A percentile compares a stretch with the other conserved stretches of the same genome.
phyloP scores from a whole-genome alignment of 768 basidiomycete species.

The Mrakia frigida region DNA sequence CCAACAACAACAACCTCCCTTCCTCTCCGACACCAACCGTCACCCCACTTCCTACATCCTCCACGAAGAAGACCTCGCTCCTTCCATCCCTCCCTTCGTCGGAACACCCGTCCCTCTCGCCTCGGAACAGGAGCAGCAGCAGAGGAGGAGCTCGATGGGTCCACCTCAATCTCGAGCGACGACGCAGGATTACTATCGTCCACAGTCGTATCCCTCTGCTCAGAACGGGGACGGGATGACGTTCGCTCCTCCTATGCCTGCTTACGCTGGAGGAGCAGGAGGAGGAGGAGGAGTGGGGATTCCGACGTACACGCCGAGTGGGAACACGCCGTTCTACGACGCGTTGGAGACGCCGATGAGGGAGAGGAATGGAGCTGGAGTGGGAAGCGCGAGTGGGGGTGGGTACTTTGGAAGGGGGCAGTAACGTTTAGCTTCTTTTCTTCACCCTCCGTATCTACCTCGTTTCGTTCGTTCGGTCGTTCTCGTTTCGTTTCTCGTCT shows the following conservation, averaged over 20 bases:
- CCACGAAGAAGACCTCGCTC: neutral
- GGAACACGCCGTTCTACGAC: no score
- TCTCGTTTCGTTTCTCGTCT: no score
- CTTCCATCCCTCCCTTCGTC: constrained; percentile 4
- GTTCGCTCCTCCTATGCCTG: neutral
- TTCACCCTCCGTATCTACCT: no score
- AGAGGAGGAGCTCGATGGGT: neutral
- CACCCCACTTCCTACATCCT: neutral
- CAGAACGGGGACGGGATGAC: neutral
- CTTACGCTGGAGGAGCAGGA: neutral
- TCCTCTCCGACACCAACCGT: neutral
- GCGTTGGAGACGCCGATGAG: no score
- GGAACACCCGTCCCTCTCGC: constrained; percentile 10
- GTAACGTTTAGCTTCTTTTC: no score
- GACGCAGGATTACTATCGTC: neutral
- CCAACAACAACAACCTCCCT: neutral
- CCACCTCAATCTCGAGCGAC: neutral
- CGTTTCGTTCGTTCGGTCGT: no score
- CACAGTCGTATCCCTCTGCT: neutral
- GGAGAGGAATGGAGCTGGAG: no score
- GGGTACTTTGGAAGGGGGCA: no score
- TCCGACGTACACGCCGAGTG: neutral
- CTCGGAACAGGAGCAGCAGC: neutral
- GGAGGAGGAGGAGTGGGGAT: neutral
- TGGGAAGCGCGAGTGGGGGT: no score